These are phyloP conservation scores for Carallia brachiata DNA, from an alignment of 345 rosid genomes.

Conservation along the genomic window DNA sequence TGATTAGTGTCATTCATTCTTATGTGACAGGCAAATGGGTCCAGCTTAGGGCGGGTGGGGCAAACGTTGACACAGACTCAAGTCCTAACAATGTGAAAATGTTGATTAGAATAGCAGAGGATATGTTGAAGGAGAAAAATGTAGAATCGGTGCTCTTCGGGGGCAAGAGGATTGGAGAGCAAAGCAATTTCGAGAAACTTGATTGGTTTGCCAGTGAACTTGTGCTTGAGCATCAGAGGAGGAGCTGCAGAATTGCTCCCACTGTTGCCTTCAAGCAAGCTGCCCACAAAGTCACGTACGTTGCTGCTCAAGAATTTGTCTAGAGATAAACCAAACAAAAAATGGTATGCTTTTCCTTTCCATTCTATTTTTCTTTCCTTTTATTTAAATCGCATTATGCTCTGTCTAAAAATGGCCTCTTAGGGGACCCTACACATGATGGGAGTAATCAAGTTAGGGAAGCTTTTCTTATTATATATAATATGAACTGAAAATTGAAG, in stretches of 20 bases:
- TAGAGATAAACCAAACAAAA: slow-evolving; percentile 7
- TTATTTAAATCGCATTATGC: neutral
- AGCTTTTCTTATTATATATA: slow-evolving; percentile 1
- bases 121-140: slow-evolving; percentile 93
- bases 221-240: slow-evolving; percentile 86
- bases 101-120: slow-evolving; percentile 74
- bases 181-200: slow-evolving; percentile 74
- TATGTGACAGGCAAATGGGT: slow-evolving; percentile 70
- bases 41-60: slow-evolving; percentile 59
- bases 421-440: slow-evolving; percentile 23
- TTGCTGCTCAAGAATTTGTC: slow-evolving; percentile 18
- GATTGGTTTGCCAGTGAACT: slow-evolving; percentile 90
- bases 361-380: neutral
- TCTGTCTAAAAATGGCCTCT: slow-evolving; percentile 18
- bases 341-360: slow-evolving; percentile 31
- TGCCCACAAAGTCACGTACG: slow-evolving; percentile 38
- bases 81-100: slow-evolving; percentile 65
- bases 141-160: slow-evolving; percentile 89
- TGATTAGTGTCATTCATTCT: slow-evolving; percentile 4
- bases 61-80: slow-evolving; percentile 68
- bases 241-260: slow-evolving; percentile 92
- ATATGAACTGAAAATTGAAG: too few species aligned
- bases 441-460: slow-evolving; percentile 23
- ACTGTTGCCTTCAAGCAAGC: slow-evolving; percentile 96
- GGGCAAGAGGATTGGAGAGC: slow-evolving; percentile 74